A percentile compares a stretch with the other conserved stretches of the same genome.
Conservation (phyloP, 192 early-diverging fungal genomes). For the Ramicandelaber brevisporus region DNA sequence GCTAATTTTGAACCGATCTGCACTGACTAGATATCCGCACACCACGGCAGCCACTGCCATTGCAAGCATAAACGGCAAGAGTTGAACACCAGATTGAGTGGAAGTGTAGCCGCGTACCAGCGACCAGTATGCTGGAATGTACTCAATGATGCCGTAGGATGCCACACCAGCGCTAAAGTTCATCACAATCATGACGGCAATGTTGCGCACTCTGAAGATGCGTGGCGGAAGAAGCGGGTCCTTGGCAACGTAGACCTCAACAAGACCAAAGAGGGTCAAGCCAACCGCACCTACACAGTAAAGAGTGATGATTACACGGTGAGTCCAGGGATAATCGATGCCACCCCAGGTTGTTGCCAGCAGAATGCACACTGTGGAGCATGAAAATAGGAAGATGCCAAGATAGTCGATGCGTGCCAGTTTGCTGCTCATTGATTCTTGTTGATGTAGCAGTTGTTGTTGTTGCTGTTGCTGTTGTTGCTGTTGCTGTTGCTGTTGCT, state of each 20-base stretch:
- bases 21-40: slow-evolving; percentile 21
- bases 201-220: slow-evolving; percentile 14
- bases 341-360: slow-evolving; percentile 59
- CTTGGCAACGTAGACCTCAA: slow-evolving; percentile 10
- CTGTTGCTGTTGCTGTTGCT: too few species aligned
- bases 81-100: slow-evolving; percentile 30
- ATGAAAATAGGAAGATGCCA: slow-evolving; percentile 24
- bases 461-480: too few species aligned
- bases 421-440: slow-evolving; percentile 14
- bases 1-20: slow-evolving; percentile 19
- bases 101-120: slow-evolving; percentile 32
- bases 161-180: background rate
- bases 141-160: slow-evolving; percentile 5
- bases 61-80: slow-evolving; percentile 33
- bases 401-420: slow-evolving; percentile 36
- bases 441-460: slow-evolving; percentile 9
- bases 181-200: background rate
- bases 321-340: slow-evolving; percentile 31
- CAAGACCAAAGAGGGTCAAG: slow-evolving; percentile 12
- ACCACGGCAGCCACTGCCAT: slow-evolving; percentile 22
- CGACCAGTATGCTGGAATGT: slow-evolving; percentile 22
- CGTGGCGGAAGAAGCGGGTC: slow-evolving; percentile 25
- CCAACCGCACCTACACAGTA: slow-evolving; percentile 11
- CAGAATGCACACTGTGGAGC: slow-evolving; percentile 30
- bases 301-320: slow-evolving; percentile 26